These are phyloP conservation scores for Pyricularia grisea DNA, from an alignment of 2,329 filamentous ascomycete species.

Conservation along the genomic window DNA sequence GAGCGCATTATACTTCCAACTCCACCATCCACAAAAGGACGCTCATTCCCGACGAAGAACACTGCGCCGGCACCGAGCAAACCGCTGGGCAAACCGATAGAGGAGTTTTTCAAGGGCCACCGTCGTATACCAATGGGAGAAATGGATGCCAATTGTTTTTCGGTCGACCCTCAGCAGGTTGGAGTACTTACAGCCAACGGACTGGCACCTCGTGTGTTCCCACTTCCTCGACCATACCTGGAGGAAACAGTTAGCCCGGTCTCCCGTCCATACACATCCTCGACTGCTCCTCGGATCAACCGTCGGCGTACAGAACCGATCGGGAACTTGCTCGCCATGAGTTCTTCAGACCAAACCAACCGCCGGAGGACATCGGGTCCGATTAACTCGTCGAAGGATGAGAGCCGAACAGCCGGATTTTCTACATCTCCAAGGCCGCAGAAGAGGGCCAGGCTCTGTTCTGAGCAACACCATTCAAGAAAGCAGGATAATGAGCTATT, in stretches of 20 bases:
- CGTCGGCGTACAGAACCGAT: slow-evolving; percentile 46
- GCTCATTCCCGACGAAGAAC: background rate
- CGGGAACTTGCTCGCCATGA: slow-evolving; percentile 27
- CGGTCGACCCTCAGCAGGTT: slow-evolving; percentile 37
- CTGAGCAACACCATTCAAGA: slow-evolving; percentile 23
- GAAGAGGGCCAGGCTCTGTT: slow-evolving; percentile 48
- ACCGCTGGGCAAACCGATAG: slow-evolving; percentile 38
- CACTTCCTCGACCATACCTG: slow-evolving; percentile 48
- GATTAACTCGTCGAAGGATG: background rate
- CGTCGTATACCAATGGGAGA: slow-evolving; percentile 48
- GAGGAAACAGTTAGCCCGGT: slow-evolving; percentile 19
- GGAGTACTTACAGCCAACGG: slow-evolving; percentile 39
- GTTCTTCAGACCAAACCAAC: slow-evolving; percentile 7
- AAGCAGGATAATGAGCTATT: slow-evolving; percentile 10
- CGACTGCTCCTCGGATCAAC: slow-evolving; percentile 25
- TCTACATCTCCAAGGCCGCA: slow-evolving; percentile 28
- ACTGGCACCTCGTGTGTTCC: slow-evolving; percentile 45
- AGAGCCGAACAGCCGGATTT: background rate
- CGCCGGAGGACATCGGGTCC: slow-evolving; percentile 16
- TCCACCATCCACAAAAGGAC: background rate
- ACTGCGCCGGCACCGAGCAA: slow-evolving; percentile 15
- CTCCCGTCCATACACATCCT: slow-evolving; percentile 20
- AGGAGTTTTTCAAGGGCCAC: slow-evolving; percentile 41
- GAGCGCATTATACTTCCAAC: slow-evolving; percentile 38
- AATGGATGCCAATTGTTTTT: slow-evolving; percentile 54